Evolutionary conservation across 495 filamentous ascomycete species (phyloP), one percentile per base, ranked within the genome.

Genomic region (Letharia columbiana): DNA sequence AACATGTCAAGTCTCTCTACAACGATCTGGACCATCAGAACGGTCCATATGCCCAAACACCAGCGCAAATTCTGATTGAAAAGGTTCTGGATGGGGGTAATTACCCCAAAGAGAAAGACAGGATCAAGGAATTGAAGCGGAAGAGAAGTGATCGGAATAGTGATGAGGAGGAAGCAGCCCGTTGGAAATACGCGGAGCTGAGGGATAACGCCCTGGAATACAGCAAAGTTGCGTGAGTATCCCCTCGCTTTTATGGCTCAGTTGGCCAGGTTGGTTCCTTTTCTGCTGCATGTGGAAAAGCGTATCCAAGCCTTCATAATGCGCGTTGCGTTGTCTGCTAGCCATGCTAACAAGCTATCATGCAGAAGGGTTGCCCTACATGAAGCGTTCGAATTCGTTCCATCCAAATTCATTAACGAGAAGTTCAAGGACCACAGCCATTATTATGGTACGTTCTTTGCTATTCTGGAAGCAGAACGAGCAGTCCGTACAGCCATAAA

Each of bases 31-130:
- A 64, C 15, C 54, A 59, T 8, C 4, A 20, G 20, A 41, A 57
- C 12, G 40, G 42, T 60, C 63, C 52, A 39, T 39, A 56, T 35
- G 42, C 41, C 40, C 42, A 62, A 31, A 44, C 44, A 45, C 67
- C 73, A 23, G 57, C 71, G 56, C 40, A 70, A n/a, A 49, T 63
- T 61, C 66, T 84, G 7, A 77, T 81, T 35, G 75, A 75, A 35
- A 72, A 79, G 59, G 78, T 85, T 62, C 70, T 83, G 4, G 74
- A 77, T 10, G 69, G 75, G 15, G 60, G 65, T 2, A 68, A 68
- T 13, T 84, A 83, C 70, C 82, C 82, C n/a, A 83, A 78, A 40
- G 80, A 81, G 64, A 64, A 52, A 63, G 69, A 74, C 33, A 65
- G 57, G 23, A 59, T 41, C 52, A 73, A 77, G 41, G 73, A 74